These are phyloP conservation scores for Parathielavia hyrcaniae DNA, from an alignment of 495 filamentous ascomycete genomes.

Conservation along the genomic window DNA sequence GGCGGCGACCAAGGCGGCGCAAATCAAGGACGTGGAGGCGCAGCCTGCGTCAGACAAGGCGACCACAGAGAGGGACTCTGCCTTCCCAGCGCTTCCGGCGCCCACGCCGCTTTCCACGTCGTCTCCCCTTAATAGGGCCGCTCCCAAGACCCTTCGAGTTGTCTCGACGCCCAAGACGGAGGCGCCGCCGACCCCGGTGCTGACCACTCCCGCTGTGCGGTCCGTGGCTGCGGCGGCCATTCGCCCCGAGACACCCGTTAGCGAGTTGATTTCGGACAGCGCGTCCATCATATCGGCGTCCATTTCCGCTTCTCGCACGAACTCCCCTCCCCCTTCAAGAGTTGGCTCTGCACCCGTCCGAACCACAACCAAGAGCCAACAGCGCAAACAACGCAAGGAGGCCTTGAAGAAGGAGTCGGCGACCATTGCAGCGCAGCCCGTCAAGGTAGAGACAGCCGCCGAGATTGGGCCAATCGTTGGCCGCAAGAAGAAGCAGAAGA, in stretches of 20 bases:
- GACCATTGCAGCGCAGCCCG: constrained; percentile 42
- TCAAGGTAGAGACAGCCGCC: constrained; percentile 53
- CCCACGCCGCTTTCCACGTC: constrained; percentile 43
- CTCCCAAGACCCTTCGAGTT: constrained; percentile 58
- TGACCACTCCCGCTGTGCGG: constrained; percentile 30
- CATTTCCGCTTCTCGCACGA: constrained; percentile 65
- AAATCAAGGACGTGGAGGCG: constrained; percentile 25
- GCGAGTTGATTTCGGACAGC: constrained; percentile 70
- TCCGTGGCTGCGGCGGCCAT: constrained; percentile 47
- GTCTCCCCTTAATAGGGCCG: constrained; percentile 40
- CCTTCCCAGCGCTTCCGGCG: constrained; percentile 50
- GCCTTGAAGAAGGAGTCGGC: constrained; percentile 54
- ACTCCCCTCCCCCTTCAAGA: constrained; percentile 67
- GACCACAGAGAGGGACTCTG: constrained; percentile 32
- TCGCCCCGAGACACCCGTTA: constrained; percentile 69
- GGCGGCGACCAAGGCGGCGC: constrained; percentile 43
- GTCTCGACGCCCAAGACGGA: constrained; percentile 68
- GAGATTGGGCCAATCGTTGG: constrained; percentile 77
- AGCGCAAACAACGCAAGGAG: constrained; percentile 80
- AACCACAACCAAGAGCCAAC: constrained; percentile 80
- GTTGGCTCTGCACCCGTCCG: constrained; percentile 72
- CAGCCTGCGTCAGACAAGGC: constrained; percentile 32
- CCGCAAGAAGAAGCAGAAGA: constrained; percentile 88
- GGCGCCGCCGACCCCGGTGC: constrained; percentile 37
- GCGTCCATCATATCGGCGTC: constrained; percentile 71